Evolutionary conservation across 1,284 basidiomycete genomes (phyloP), one percentile per base, ranked within the genome.

Genomic region (Cryptococcus hybrid): DNA sequence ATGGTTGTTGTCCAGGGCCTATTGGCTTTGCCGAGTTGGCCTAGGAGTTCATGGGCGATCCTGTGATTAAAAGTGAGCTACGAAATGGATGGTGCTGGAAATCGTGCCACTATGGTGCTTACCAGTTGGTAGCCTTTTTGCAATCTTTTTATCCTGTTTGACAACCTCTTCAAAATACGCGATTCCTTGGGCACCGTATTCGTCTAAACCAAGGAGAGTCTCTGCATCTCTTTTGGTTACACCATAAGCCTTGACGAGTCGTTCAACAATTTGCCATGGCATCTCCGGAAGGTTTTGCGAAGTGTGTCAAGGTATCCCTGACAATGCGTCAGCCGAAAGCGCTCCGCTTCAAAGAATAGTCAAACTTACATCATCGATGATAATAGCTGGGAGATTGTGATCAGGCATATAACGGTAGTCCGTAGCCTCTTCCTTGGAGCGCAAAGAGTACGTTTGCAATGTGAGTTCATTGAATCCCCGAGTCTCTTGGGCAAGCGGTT

Each of bases 331-430:
- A 24, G 24, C 24, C 38, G 36, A 35, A 7, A n/a, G n/a, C 48
- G 24, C 24, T 24, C 24, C 24, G 24, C 24, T 24, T 24, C 24
- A 24, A 24, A 24, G 24, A 24, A 24, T 24, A 24, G 24, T 24
- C 11, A 24, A 15, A 66, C 74, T 63, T 38, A 77, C 78, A 7
- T 62, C 72, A 56, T 82, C 81, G n/a, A 97, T 75, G 34, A 86
- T 69, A 4, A 94, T 74, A 0, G 88, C 85, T 0, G 92, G 91
- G 0, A 99, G 78, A 71, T 99, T 98, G 0, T 92, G 87, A 73
- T 99, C 96, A 0, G 96, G 96, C 92, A 99, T 94, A 79, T 97
- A 99, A 6, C 95, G 84, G 75, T 99, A 99, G 73, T 99, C 95
- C 4, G 89, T 89, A 0, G 92, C 88, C 67, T 93, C 90, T 70